Evolutionary conservation across 2,329 filamentous ascomycete species (phyloP).

Genomic region (Tetracladium maxilliforme): DNA sequence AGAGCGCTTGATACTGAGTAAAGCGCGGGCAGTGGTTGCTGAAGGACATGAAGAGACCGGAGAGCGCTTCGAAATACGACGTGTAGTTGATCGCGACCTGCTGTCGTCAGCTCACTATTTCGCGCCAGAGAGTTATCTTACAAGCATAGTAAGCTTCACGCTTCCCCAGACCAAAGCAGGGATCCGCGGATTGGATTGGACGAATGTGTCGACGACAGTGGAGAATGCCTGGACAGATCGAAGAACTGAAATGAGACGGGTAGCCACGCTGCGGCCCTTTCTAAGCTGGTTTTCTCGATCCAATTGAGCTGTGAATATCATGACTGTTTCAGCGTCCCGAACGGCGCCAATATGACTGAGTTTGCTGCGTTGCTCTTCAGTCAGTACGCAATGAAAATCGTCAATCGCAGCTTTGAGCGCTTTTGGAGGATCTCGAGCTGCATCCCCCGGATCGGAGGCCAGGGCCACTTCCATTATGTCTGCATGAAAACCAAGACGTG

Average conservation of each 20-base stretch:
- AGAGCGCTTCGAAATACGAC: conserved; percentile 23
- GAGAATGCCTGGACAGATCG: conserved; percentile 21
- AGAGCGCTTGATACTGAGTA: conserved; percentile 19
- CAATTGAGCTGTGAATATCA: conserved; percentile 18
- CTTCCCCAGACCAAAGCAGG: conserved; percentile 27
- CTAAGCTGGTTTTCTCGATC: conserved; percentile 8
- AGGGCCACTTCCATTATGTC: too few species aligned
- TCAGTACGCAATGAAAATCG: too few species aligned
- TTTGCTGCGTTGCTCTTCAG: too few species aligned
- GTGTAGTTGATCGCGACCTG: conserved; percentile 18
- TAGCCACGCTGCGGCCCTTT: conserved; percentile 13
- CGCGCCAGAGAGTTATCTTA: conserved; percentile 8
- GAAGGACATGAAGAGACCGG: conserved; percentile 19
- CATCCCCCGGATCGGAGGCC: too few species aligned
- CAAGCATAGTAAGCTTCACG: conserved; percentile 23
- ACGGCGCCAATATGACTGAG: too few species aligned
- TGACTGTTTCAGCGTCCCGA: conserved; percentile 14
- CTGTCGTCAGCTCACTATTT: conserved; percentile 1
- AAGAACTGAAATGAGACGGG: conserved; percentile 15
- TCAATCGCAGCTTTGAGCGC: too few species aligned
- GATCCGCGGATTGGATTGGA: conserved; percentile 19
- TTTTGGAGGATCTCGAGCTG: too few species aligned
- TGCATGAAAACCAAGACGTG: too few species aligned
- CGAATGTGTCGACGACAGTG: conserved; percentile 18
- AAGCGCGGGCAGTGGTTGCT: conserved; percentile 18